phyloP scores from a whole-genome alignment of 2,329 filamentous ascomycete species.

The Xylaria sp. region DNA sequence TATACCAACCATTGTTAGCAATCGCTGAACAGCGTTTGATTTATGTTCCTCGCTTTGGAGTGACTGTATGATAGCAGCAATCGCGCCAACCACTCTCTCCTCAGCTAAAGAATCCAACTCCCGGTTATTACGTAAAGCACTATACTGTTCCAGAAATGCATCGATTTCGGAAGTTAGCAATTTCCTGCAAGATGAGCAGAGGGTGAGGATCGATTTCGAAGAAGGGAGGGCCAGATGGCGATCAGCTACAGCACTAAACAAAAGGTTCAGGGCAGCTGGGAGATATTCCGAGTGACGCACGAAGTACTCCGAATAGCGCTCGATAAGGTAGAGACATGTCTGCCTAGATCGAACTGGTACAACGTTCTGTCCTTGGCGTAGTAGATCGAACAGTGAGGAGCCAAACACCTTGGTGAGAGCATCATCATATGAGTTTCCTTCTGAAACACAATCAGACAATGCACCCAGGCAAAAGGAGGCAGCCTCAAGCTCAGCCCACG shows the following conservation, averaged over 20 bases:
- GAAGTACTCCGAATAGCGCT: conserved; percentile 81
- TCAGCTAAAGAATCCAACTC: conserved; percentile 75
- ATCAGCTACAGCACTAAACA: conserved; percentile 76
- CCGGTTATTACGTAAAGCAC: conserved; percentile 66
- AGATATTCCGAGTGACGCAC: conserved; percentile 73
- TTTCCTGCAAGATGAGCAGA: conserved; percentile 79
- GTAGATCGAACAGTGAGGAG: conserved; percentile 65
- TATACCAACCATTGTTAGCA: conserved; percentile 69
- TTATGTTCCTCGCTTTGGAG: conserved; percentile 67
- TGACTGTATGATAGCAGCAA: conserved; percentile 80
- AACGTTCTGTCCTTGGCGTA: conserved; percentile 59
- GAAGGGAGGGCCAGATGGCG: conserved; percentile 71
- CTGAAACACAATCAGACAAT: conserved; percentile 72
- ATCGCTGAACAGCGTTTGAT: conserved; percentile 62
- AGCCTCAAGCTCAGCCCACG: conserved; percentile 70
- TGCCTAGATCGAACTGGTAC: conserved; percentile 73
- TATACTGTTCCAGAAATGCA: conserved; percentile 77
- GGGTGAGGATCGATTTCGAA: conserved; percentile 76
- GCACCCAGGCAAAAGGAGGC: conserved; percentile 71
- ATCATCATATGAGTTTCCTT: conserved; percentile 66
- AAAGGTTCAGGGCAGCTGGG: conserved; percentile 75
- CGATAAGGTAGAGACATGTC: conserved; percentile 75
- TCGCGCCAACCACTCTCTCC: conserved; percentile 77
- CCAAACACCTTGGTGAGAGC: conserved; percentile 71
- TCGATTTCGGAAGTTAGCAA: conserved; percentile 73